Conservation (phyloP, 805 yeast genomes). For the Vanderwaltozyma verrucispora region DNA sequence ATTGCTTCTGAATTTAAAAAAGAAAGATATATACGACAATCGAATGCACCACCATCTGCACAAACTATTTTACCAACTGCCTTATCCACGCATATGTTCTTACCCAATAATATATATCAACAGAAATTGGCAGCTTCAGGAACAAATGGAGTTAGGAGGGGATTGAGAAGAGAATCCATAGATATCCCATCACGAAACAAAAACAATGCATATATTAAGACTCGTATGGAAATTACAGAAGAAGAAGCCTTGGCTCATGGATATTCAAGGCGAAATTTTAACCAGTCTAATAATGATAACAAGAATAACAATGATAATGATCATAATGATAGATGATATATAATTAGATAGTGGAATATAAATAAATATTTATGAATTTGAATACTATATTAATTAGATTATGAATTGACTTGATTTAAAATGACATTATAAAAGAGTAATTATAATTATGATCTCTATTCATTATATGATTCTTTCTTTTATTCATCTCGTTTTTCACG, state of each 20-base stretch:
- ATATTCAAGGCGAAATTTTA: neutral
- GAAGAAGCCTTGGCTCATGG: constrained; percentile 17
- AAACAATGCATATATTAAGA: constrained; percentile 19
- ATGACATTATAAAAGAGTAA: no score
- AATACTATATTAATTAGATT: no score
- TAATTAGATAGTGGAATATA: no score
- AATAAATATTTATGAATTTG: no score
- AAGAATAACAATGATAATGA: neutral
- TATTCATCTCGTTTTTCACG: no score
- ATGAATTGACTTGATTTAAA: no score
- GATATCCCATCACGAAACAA: constrained; percentile 26
- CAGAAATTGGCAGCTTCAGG: constrained; percentile 18
- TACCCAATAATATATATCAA: constrained; percentile 35
- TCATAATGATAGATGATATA: no score
- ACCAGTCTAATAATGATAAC: neutral
- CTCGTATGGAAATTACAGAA: constrained; percentile 26
- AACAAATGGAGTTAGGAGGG: neutral
- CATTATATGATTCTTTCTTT: no score
- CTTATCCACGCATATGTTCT: constrained; percentile 48
- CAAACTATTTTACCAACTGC: constrained; percentile 51
- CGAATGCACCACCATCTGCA: constrained; percentile 54
- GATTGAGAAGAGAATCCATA: constrained; percentile 21
- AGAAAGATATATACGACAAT: constrained; percentile 32
- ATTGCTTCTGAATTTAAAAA: constrained; percentile 30
- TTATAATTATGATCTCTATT: no score